These are phyloP conservation scores for Chaetomiaceae sp. DNA, from an alignment of 2,329 filamentous ascomycete species.

Conservation along the genomic window DNA sequence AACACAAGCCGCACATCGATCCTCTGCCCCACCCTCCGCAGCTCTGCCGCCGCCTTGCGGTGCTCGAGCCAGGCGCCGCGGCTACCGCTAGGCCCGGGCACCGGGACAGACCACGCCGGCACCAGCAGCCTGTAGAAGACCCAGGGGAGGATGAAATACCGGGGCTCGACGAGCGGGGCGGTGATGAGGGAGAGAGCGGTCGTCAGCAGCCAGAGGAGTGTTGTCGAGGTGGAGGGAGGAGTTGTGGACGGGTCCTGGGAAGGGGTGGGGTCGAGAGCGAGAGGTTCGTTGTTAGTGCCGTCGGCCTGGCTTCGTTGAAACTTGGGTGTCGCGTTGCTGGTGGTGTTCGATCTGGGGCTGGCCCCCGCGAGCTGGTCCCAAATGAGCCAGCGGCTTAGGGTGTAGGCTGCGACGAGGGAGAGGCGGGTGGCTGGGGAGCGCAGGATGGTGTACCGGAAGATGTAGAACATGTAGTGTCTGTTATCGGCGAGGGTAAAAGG, in stretches of 20 bases:
- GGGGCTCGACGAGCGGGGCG: constrained; percentile 87
- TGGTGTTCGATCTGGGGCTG: too few relatives aligned
- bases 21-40: constrained; percentile 18
- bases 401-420: constrained; percentile 65
- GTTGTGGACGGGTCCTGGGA: constrained; percentile 13
- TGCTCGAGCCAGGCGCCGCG: background rate
- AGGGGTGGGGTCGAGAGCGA: constrained; percentile 20
- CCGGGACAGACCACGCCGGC: constrained; percentile 43
- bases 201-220: constrained; percentile 58
- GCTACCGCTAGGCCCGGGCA: background rate
- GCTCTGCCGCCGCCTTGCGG: background rate
- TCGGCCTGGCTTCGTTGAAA: too few relatives aligned
- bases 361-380: constrained; percentile 39
- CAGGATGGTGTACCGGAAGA: constrained; percentile 80
- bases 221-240: constrained; percentile 45
- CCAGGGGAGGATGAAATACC: constrained; percentile 96
- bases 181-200: constrained; percentile 77
- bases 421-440: constrained; percentile 62
- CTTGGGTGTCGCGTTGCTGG: background rate
- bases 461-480: constrained; percentile 93
- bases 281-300: too few relatives aligned
- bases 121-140: constrained; percentile 84
- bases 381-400: constrained; percentile 62
- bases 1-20: constrained; percentile 47
- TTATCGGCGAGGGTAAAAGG: constrained; percentile 97